Evolutionary conservation across 2,329 filamentous ascomycete genomes (phyloP), one percentile per base, ranked within the genome.

Genomic region (Sclerotinia spermophila): DNA sequence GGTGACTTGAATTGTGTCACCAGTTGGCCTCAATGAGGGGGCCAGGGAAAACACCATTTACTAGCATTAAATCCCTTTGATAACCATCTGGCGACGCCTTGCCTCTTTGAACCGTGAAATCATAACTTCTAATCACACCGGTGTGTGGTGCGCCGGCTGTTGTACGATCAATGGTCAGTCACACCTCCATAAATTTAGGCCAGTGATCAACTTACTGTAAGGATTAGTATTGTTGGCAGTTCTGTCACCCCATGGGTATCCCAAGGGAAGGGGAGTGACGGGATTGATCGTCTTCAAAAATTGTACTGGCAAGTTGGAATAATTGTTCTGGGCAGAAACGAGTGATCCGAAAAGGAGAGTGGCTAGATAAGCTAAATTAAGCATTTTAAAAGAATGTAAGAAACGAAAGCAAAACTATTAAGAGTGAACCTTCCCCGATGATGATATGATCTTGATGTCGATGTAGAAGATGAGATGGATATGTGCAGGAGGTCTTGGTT

Each of bases 1-100:
- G 42, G 88, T 89, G 53, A 93, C 87, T 69, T 91, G 82, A 66
- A 89, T 84, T 3, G 71, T 76, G 67, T 82, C 80, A 79, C 75
- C 78, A 80, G 67, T 81, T 80, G 6, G 80, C 80, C 69, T 81
- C 77, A 71, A 73, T 78, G n/a, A 75, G 51, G n/a, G 79, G 79
- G 15, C 77, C 80, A 1, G 79, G 79, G 58, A 77, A 80, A 58
- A 76, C 74, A 1, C 75, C 77, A 67, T 81, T 80, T 56, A 81
- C 75, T 13, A 79, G 51, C 24, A 80, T 83, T 71, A 93, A 86
- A 76, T 92, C 91, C 40, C 76, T 77, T 19, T 67, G 70, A 58
- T 76, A 78, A 33, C 82, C 82, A 77, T 83, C 82, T 17, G 81
- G 82, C 3, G 77, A 75, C 58, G 76, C 75, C 61, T 73, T 73